Percentiles rank a stretch among this genome's conserved stretches.
These are phyloP conservation scores for Cladosporium sp. DNA, from an alignment of 2,329 filamentous ascomycete species.

Conservation along the genomic window DNA sequence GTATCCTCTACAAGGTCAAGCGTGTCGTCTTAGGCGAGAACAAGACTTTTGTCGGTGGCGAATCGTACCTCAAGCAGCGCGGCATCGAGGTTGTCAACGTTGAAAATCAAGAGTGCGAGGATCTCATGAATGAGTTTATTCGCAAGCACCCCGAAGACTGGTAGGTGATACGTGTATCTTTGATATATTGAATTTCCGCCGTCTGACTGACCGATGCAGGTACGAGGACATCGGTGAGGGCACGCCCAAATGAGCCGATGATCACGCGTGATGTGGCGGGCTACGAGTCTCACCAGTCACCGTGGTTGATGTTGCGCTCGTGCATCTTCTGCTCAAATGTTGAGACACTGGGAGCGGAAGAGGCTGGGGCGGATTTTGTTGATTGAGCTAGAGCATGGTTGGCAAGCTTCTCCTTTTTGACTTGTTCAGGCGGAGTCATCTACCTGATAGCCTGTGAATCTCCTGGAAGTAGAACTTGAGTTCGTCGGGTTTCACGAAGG, in stretches of 20 bases:
- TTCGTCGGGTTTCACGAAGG: constrained; percentile 87
- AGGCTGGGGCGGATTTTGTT: constrained; percentile 21
- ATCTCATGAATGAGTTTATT: constrained; percentile 67
- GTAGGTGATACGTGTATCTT: constrained; percentile 16
- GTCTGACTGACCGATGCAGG: constrained; percentile 22
- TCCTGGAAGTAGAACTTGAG: constrained; percentile 92
- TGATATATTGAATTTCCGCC: constrained; percentile 10
- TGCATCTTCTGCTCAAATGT: constrained; percentile 29
- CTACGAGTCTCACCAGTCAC: constrained; percentile 26
- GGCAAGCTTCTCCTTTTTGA: constrained; percentile 19
- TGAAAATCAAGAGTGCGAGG: constrained; percentile 58
- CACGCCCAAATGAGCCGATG: constrained; percentile 14
- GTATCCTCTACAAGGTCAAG: constrained; percentile 66
- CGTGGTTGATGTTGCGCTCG: constrained; percentile 28
- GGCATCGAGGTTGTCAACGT: constrained; percentile 70
- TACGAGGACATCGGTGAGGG: constrained; percentile 35
- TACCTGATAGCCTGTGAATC: constrained; percentile 55
- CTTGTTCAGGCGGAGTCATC: constrained; percentile 24
- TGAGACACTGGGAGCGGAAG: constrained; percentile 14
- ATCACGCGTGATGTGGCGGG: neutral
- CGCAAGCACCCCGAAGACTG: constrained; percentile 65
- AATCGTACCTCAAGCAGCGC: constrained; percentile 60
- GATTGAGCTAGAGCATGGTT: constrained; percentile 27
- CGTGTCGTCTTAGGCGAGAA: constrained; percentile 75
- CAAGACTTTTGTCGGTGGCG: constrained; percentile 66